A percentile compares a stretch with the other conserved stretches of the same genome.
phyloP scores from a whole-genome alignment of 352 stramenopile species.

The Stephanocyclus meneghinianus region DNA sequence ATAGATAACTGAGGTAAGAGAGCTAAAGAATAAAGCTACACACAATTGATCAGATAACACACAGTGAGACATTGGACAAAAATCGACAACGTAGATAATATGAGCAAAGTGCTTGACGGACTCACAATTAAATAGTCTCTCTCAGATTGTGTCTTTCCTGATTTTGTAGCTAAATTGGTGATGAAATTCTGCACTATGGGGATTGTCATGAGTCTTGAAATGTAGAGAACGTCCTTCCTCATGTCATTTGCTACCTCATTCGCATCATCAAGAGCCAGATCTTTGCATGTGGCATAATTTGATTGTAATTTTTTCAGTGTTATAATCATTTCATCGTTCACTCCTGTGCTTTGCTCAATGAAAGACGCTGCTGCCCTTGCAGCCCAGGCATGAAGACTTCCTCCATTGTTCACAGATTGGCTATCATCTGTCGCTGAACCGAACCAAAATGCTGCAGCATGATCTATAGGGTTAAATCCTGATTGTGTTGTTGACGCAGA shows the following conservation, averaged over 20 bases:
- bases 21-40: constrained; percentile 70
- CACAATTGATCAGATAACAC: constrained; percentile 12
- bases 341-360: constrained; percentile 5
- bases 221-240: constrained; percentile 47
- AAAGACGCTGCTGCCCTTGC: constrained; percentile 25
- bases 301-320: constrained; percentile 32
- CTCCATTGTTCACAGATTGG: constrained; percentile 8
- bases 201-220: constrained; percentile 63
- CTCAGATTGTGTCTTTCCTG: constrained; percentile 14
- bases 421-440: constrained; percentile 41
- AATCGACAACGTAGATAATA: neutral
- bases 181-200: constrained; percentile 79
- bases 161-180: constrained; percentile 53
- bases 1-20: constrained; percentile 67
- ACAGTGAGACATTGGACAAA: neutral
- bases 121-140: constrained; percentile 23
- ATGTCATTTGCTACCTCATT: constrained; percentile 40
- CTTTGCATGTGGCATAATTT: constrained; percentile 32
- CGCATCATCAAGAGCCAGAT: neutral
- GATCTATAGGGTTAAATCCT: constrained; percentile 62
- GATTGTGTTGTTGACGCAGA: neutral
- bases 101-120: neutral
- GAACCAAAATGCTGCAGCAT: constrained; percentile 73
- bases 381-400: constrained; percentile 46
- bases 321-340: constrained; percentile 24